Evolutionary conservation across 169 alveolate genomes (phyloP), one percentile per base, ranked within the genome.

Genomic region (Plasmodium coatneyi): DNA sequence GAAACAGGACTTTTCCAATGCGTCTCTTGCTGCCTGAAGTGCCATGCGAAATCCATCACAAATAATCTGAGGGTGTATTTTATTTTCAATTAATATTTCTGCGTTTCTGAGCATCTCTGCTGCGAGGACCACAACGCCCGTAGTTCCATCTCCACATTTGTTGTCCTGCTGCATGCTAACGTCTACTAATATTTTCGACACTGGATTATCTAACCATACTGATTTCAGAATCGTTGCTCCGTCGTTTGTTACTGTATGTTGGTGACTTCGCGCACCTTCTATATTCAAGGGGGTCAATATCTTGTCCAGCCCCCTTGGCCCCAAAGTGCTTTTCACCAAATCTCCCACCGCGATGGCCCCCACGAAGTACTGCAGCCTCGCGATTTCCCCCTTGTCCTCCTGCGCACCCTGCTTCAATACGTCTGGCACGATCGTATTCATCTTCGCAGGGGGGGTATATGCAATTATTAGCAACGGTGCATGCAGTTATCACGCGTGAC

Each of bases 291-390:
- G 99, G 92, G 98, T 98, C 66, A 98, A 95, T 66, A 99, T 97
- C 95, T 99, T 99, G 96, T 99, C 99, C 99, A 99, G 98, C 22
- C 99, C 99, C 95, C 98, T 98, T 25, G 99, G 99, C 28, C 99
- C 99, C 84, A 99, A 96, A 34, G 99, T 99, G 32, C 99, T 98
- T 95, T 99, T 99, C 91, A 99, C 99, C 92, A 99, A 96, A 94
- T 99, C 99, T n/a, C 99, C 99, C 12, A 99, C 99, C 19, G 99
- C 99, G 32, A 99, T 98, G 22, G 99, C 99, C 9, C 99, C 99
- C 41, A 99, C 99, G 90, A 98, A 98, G 66, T 99, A 97, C 83
- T 98, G 98, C 96, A 98, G 93, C 94, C 99, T 96, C 25, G 99
- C 99, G 92, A 98, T 95, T 92, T 98, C 99, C 46, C 99, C 99